Percentiles rank a stretch among this genome's conserved stretches.
phyloP scores from a whole-genome alignment of 495 filamentous ascomycete species.

The Annulohypoxylon nitens region DNA sequence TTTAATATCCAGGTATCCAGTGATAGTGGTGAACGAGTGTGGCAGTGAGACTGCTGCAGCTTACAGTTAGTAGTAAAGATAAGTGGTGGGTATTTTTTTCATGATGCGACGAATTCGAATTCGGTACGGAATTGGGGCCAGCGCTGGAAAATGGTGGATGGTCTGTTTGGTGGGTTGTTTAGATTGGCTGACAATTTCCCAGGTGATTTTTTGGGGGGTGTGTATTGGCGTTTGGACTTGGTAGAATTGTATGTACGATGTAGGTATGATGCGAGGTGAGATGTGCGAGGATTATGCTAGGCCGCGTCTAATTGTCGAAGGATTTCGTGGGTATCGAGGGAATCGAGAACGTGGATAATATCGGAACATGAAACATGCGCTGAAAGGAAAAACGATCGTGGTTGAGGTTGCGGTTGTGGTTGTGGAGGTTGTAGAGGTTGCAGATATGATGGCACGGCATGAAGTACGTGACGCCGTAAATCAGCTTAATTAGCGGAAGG shows the following conservation, averaged over 20 bases:
- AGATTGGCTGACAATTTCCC: constrained; percentile 30
- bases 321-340: constrained; percentile 25
- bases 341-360: constrained; percentile 33
- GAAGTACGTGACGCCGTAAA: constrained; percentile 46
- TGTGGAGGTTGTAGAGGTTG: no score
- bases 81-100: constrained; percentile 42
- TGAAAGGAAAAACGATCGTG: constrained; percentile 40
- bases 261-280: background rate
- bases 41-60: constrained; percentile 38
- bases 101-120: constrained; percentile 39
- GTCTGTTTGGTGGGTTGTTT: constrained; percentile 26
- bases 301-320: constrained; percentile 37
- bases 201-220: constrained; percentile 3
- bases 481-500: constrained; percentile 29
- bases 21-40: constrained; percentile 43
- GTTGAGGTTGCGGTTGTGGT: no score
- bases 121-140: constrained; percentile 36
- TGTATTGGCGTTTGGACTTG: constrained; percentile 7
- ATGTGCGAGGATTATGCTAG: constrained; percentile 9
- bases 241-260: constrained; percentile 1
- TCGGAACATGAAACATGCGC: constrained; percentile 40
- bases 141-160: constrained; percentile 21
- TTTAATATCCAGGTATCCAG: constrained; percentile 33
- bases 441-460: constrained; percentile 43
- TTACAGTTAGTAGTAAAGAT: constrained; percentile 28